Base-by-base conservation (phyloP, 179 eudicot species). In the Patellifolia procumbens region DNA sequence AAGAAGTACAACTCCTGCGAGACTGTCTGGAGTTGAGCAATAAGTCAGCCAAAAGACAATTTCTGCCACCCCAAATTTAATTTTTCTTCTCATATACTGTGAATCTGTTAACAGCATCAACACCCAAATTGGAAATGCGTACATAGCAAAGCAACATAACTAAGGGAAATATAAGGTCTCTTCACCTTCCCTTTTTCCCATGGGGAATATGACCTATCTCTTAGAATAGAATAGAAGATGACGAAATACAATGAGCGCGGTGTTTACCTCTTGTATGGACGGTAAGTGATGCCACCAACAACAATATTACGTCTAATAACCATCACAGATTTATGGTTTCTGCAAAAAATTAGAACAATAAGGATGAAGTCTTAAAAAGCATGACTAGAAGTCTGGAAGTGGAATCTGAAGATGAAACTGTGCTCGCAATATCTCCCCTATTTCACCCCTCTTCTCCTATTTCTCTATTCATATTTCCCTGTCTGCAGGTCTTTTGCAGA, bases 241-340 rank as follows among this genome's bases (percentile, higher is more conserved):
- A 66, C 31, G 28, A 29, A 81, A 74, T 52, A 76, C 2, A 45
- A 28, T 28, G 58, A 73, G 60, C 59, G 32, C 19, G 31, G 69
- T n/a, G 16, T 53, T 76, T 81, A 95, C 98, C 97, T 93, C 74
- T 80, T 51, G 81, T 95, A 93, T 65, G 99, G 99, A 26, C 99
- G 93, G 75, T 95, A 95, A 42, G 99, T 95, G 81, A 95, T 95
- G 56, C 99, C 99, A 82, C 99, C 98, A 72, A 95, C 95, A 75
- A 95, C 99, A 66, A 2, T 80, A 63, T 82, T 83, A 55, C 87
- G 79, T 81, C 98, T 86, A 66, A 91, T 79, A 74, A 95, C 92
- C 96, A 95, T 91, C 59, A 95, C 97, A 31, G 98, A 95, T 79
- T 95, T 93, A 70, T 95, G 99, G 85, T 72, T 91, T 83, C 99